Conservation (phyloP, 106 monocot genomes). For the Hemerocallis citrina region DNA sequence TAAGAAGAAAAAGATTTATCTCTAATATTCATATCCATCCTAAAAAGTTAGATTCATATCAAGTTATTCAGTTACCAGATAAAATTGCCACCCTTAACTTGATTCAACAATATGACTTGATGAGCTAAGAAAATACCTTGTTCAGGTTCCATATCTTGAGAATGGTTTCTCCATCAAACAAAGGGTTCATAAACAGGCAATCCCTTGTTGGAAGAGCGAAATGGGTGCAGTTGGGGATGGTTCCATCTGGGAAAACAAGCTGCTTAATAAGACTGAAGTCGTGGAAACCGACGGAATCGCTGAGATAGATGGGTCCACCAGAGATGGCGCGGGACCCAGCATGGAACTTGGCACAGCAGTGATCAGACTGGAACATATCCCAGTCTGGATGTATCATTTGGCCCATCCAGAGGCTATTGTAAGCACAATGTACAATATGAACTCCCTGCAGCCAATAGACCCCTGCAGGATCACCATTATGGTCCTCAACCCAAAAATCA, state of each 20-base stretch:
- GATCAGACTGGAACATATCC: slow-evolving; percentile 51
- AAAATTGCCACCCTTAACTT: background rate
- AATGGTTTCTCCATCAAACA: slow-evolving; percentile 34
- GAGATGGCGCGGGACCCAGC: slow-evolving; percentile 37
- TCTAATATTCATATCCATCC: no score
- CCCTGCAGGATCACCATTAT: slow-evolving; percentile 39
- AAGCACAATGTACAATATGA: slow-evolving; percentile 38
- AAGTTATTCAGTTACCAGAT: background rate
- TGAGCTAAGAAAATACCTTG: slow-evolving; percentile 23
- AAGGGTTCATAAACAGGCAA: slow-evolving; percentile 35
- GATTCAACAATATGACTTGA: background rate
- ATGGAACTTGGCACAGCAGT: slow-evolving; percentile 30
- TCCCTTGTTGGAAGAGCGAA: slow-evolving; percentile 43
- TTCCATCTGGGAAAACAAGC: slow-evolving; percentile 44
- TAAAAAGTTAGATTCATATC: slow-evolving; percentile 6
- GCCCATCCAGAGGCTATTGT: slow-evolving; percentile 51
- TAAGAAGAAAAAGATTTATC: no score
- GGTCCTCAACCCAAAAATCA: slow-evolving; percentile 50
- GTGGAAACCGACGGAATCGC: slow-evolving; percentile 34
- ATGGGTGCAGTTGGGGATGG: slow-evolving; percentile 34
- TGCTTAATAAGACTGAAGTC: slow-evolving; percentile 32
- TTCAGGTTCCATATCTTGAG: slow-evolving; percentile 58
- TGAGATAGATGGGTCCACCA: slow-evolving; percentile 40
- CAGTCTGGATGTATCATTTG: slow-evolving; percentile 40
- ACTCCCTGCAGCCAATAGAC: slow-evolving; percentile 41